A percentile compares a stretch with the other conserved stretches of the same genome.
phyloP scores from a whole-genome alignment of 2,329 filamentous ascomycete genomes.

The Myriosclerotinia curreyana region DNA sequence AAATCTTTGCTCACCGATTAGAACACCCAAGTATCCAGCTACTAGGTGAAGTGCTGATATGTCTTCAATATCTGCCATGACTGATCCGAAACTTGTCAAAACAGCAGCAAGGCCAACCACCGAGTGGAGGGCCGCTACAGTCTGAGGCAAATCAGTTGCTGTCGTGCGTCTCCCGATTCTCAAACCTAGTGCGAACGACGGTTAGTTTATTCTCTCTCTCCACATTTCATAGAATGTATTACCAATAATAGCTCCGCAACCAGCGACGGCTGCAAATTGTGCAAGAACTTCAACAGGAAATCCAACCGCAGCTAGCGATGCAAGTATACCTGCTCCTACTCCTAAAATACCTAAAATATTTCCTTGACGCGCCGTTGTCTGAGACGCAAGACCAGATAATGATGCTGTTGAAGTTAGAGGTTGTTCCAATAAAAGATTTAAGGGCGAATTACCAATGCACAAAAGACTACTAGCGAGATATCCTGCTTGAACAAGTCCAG shows the following conservation, averaged over 20 bases:
- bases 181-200: conserved; percentile 47
- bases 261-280: conserved; percentile 75
- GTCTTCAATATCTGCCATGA: conserved; percentile 69
- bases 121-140: conserved; percentile 83
- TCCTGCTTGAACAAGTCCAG: conserved; percentile 80
- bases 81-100: conserved; percentile 81
- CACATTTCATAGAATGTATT: conserved; percentile 18
- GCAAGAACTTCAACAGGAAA: conserved; percentile 75
- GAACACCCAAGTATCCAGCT: conserved; percentile 78
- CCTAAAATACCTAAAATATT: conserved; percentile 86
- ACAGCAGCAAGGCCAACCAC: conserved; percentile 88
- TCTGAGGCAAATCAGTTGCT: conserved; percentile 83
- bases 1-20: conserved; percentile 59
- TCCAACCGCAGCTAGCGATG: conserved; percentile 76
- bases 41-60: conserved; percentile 78
- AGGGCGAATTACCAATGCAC: conserved; percentile 57
- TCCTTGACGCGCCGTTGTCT: conserved; percentile 77
- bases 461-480: conserved; percentile 82
- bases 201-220: neutral
- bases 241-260: conserved; percentile 65
- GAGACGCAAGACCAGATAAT: conserved; percentile 75
- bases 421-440: too few relatives aligned
- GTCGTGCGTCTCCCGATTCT: conserved; percentile 84
- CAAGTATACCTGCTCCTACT: conserved; percentile 77
- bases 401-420: conserved; percentile 48